Conservation (phyloP, 306 rosid genomes). For the Cucumis hystrix region DNA sequence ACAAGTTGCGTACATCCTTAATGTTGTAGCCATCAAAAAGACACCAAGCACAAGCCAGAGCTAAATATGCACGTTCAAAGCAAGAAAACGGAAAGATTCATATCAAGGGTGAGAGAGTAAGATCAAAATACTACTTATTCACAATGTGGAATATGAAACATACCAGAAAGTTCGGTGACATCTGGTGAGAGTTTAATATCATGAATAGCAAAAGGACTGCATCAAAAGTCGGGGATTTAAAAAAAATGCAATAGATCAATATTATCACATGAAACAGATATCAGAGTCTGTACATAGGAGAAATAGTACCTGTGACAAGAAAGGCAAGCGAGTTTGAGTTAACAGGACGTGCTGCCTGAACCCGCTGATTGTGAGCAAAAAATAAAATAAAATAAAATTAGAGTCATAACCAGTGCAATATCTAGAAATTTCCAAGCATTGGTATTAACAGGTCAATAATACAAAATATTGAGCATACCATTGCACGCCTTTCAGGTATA, state of each 20-base stretch:
- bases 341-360: constrained; percentile 61
- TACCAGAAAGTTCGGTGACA: constrained; percentile 95
- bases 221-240: constrained; percentile 12
- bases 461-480: constrained; percentile 33
- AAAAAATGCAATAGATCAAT: background rate
- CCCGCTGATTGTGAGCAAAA: constrained; percentile 29
- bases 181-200: constrained; percentile 87
- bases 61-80: constrained; percentile 19
- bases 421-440: background rate
- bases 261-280: background rate
- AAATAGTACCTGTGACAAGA: constrained; percentile 75
- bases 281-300: background rate
- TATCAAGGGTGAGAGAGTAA: background rate
- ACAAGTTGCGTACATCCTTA: constrained; percentile 96
- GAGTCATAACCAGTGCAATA: background rate
- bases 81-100: background rate
- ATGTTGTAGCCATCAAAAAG: constrained; percentile 88
- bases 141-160: constrained; percentile 12
- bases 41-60: constrained; percentile 97
- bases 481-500: constrained; percentile 61
- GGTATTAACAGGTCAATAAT: background rate
- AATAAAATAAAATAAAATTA: background rate
- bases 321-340: constrained; percentile 85
- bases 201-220: constrained; percentile 81
- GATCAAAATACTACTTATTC: background rate